Percentiles rank a stretch among this genome's conserved stretches.
phyloP scores from a whole-genome alignment of 2,329 filamentous ascomycete species.

The Lachnellula willkommii region DNA sequence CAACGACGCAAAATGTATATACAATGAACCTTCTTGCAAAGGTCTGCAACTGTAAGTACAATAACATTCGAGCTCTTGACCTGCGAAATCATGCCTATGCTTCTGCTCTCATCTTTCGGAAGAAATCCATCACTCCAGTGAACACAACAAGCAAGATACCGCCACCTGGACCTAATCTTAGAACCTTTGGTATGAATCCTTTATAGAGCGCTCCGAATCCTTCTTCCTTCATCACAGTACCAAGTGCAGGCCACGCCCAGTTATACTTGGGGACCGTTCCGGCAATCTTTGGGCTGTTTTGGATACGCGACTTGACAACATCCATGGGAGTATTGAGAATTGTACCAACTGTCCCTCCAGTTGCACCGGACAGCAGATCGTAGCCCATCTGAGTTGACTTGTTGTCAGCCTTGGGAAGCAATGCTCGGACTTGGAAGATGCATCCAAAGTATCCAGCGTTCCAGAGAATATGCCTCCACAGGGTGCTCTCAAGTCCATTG shows the following conservation, averaged over 20 bases:
- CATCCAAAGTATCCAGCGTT: conserved; percentile 97
- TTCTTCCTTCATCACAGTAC: conserved; percentile 86
- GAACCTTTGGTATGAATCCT: conserved; percentile 93
- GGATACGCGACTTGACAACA: conserved; percentile 96
- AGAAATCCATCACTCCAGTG: conserved; percentile 88
- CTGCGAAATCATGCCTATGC: conserved; percentile 4
- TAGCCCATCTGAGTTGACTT: conserved; percentile 80
- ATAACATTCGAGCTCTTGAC: not conserved
- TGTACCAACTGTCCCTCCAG: conserved; percentile 88
- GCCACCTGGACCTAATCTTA: conserved; percentile 63
- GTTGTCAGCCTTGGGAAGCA: conserved; percentile 74
- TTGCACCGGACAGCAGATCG: conserved; percentile 77
- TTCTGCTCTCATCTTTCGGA: conserved; percentile 55
- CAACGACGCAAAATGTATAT: not conserved
- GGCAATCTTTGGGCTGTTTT: conserved; percentile 82
- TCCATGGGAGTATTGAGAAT: conserved; percentile 94
- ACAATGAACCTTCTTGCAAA: not conserved
- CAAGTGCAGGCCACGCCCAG: conserved; percentile 89
- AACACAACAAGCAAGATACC: conserved; percentile 75
- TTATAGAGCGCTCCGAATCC: conserved; percentile 92
- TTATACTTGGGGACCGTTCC: conserved; percentile 91
- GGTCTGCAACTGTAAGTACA: too few relatives aligned
- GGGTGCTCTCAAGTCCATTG: conserved; percentile 91
- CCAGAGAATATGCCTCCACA: conserved; percentile 95
- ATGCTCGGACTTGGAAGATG: conserved; percentile 89